Base-by-base conservation (phyloP, 129 eudicot species). In the Kitagawia praeruptora region DNA sequence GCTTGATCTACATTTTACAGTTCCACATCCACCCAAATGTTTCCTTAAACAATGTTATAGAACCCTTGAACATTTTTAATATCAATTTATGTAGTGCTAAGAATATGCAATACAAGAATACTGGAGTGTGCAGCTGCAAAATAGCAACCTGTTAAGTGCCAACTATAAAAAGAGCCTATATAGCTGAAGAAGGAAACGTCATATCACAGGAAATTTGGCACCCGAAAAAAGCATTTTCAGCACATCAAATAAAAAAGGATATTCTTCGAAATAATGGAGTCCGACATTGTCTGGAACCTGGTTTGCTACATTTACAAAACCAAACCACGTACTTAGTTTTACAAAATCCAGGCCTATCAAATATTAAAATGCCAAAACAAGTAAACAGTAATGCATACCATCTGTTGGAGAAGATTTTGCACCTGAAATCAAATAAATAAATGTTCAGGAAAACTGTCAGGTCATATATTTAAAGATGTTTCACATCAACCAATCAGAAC, bases 221-320 rank as follows among this genome's bases (percentile, higher is more conserved):
- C n/a, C 40, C 40, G 40, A 70, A 38, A 70, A 48, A 28, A 7
- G 19, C 18, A 38, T 37, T 70, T 38, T 70, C 27, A 38, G 13
- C 21, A 70, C 8, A 70, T 46, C 19, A 13, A 37, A 70, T 14
- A 28, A 27, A 79, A 40, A 93, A 93, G 98, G 98, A 93, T 93
- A 91, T 93, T 93, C 84, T 93, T 91, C 46, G 87, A 48, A 71
- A 93, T 87, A 78, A 93, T 91, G 42, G 93, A 88, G 79, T 93
- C 97, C 0, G 96, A 93, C 98, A 93, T 93, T 56, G 97, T 83
- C 86, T 93, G 96, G 80, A 93, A 93, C 87, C 98, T 91, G 83
- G 81, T 69, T 93, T 91, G 98, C 98, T 93, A 89, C 87, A 86
- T 70, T 53, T 74, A 13, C 70, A 21, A 45, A 74, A 38, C n/a